Evolutionary conservation across 495 filamentous ascomycete genomes (phyloP), one percentile per base, ranked within the genome.

Genomic region (Cryomyces minteri): DNA sequence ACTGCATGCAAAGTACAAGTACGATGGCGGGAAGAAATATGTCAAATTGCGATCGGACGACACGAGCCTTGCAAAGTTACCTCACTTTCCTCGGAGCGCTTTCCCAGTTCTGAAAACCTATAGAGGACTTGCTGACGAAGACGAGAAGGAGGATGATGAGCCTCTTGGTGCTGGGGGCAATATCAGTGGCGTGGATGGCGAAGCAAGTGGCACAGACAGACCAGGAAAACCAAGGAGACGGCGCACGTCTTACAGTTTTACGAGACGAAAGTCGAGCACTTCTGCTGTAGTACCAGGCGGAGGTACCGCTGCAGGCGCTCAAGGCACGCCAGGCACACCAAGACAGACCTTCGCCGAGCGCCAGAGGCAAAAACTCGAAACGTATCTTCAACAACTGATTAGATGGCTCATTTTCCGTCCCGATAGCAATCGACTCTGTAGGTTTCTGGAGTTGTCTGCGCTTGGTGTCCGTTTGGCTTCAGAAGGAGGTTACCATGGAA

Each of bases 401-500:
- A 72, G 82, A 14, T 92, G 84, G 69, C 73, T 96, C 52, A 95
- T 96, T 52, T 96, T 99, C 63, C 76, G 90, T 39, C 76, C 90
- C 11, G 92, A 95, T 54, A 94, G 86, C 61, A 99, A 94, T 55
- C 77, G 90, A 9, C 66, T 99, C 9, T 99, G 90, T 65, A 88
- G 88, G 54, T 99, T 99, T 57, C 66, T 99, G 9, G 90, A 99
- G 59, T 61, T 99, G 4, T 96, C 90, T 46, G 87, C 92, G 3
- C 69, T 99, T 6, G 92, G 92, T 5, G 84, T 99, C n/a, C 73
- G 92, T 32, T 73, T 99, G 42, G 88, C 90, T 39, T 87, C 88
- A 5, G 90, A 99, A 62, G 87, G 84, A 11, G 90, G 85, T 53
- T 96, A 94, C 55, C 92, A 96, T 58, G 90, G 90, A 31, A 99